These are phyloP conservation scores for Aspergillus nanangensis DNA, from an alignment of 495 filamentous ascomycete genomes.

Conservation along the genomic window DNA sequence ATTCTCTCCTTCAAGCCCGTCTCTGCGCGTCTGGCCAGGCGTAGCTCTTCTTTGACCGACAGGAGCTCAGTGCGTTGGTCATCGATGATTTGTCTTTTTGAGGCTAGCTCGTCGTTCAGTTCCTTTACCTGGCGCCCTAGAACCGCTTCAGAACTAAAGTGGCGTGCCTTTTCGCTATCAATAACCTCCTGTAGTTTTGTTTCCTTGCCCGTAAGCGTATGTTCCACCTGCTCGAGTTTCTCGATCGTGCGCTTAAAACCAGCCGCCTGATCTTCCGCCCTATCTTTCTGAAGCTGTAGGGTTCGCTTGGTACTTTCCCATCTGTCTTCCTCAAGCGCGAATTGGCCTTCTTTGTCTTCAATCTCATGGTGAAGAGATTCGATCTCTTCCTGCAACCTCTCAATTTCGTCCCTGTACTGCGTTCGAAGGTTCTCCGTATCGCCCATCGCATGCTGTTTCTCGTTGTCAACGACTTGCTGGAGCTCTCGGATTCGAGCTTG, in stretches of 20 bases:
- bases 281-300: slow-evolving; percentile 61
- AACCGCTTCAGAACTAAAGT: slow-evolving; percentile 50
- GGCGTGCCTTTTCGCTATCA: slow-evolving; percentile 54
- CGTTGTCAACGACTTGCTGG: slow-evolving; percentile 52
- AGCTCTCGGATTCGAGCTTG: slow-evolving; percentile 54
- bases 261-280: slow-evolving; percentile 61
- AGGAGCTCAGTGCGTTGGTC: slow-evolving; percentile 56
- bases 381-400: slow-evolving; percentile 60
- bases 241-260: slow-evolving; percentile 71
- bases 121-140: slow-evolving; percentile 55
- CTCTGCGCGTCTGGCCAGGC: slow-evolving; percentile 60
- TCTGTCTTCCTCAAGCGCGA: slow-evolving; percentile 64
- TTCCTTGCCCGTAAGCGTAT: slow-evolving; percentile 61
- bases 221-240: slow-evolving; percentile 62
- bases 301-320: slow-evolving; percentile 64
- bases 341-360: slow-evolving; percentile 67
- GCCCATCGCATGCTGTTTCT: slow-evolving; percentile 53
- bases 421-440: slow-evolving; percentile 51
- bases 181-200: slow-evolving; percentile 59
- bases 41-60: slow-evolving; percentile 61
- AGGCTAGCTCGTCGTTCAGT: slow-evolving; percentile 50
- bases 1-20: slow-evolving; percentile 61
- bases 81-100: slow-evolving; percentile 49
- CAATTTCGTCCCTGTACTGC: slow-evolving; percentile 61
- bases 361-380: slow-evolving; percentile 66